Conservation (phyloP, 257 asterid species). For the Solanum ahanhuiri region DNA sequence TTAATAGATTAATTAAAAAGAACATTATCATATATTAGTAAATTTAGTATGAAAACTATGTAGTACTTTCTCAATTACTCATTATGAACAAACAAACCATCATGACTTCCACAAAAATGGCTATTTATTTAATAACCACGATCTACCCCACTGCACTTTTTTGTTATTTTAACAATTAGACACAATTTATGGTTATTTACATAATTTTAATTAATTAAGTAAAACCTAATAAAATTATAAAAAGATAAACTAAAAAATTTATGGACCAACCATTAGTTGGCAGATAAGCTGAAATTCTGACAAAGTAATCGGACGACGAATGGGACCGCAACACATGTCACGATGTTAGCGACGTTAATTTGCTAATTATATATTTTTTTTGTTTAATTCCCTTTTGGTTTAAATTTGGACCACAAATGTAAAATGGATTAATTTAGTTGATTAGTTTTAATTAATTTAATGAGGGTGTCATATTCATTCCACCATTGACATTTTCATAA, state of each 20-base stretch:
- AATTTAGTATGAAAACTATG: constrained; percentile 5
- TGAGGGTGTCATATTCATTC: not conserved
- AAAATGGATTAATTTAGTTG: not conserved
- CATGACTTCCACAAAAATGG: constrained; percentile 27
- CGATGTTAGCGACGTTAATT: not conserved
- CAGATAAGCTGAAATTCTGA: not conserved
- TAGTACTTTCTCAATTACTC: constrained; percentile 14
- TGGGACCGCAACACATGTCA: constrained; percentile 5
- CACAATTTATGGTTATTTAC: not conserved
- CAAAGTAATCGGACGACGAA: not conserved
- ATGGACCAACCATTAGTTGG: not conserved
- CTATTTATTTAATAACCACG: not conserved
- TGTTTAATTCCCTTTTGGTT: not conserved
- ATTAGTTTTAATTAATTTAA: not conserved
- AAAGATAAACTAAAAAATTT: not conserved
- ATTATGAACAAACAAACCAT: constrained; percentile 2
- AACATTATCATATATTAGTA: constrained; percentile 11
- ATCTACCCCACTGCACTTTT: not conserved
- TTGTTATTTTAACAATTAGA: not conserved
- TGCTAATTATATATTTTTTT: not conserved
- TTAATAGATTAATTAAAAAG: not conserved
- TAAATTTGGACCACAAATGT: constrained; percentile 1
- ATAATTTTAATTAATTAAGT: not conserved
- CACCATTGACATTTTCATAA: constrained; percentile 16
- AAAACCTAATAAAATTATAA: not conserved